Evolutionary conservation across 306 rosid genomes (phyloP).

Genomic region (apple (Malus domestica)): DNA sequence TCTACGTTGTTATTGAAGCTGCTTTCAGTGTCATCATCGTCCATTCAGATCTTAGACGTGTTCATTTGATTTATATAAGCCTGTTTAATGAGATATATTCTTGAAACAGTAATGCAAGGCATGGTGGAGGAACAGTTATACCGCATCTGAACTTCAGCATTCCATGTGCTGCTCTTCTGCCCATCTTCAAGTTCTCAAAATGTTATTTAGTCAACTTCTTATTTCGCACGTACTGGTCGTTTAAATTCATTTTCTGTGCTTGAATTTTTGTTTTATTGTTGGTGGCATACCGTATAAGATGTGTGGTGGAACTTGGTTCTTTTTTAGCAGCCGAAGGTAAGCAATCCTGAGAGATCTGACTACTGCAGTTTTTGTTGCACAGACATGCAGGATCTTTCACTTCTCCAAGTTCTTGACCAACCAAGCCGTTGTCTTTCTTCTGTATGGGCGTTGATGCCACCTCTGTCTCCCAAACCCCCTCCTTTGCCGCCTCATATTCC

Average conservation of each 20-base stretch:
- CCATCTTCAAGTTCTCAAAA: slow-evolving; percentile 60
- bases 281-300: not conserved
- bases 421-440: slow-evolving; percentile 58
- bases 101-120: no score
- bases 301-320: not conserved
- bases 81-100: no score
- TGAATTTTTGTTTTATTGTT: not conserved
- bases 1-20: not conserved
- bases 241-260: not conserved
- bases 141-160: slow-evolving; percentile 95
- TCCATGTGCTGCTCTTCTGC: slow-evolving; percentile 70
- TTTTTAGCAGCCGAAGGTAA: not conserved
- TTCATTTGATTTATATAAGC: not conserved
- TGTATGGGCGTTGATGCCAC: slow-evolving; percentile 82
- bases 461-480: slow-evolving; percentile 49
- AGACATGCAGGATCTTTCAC: slow-evolving; percentile 63
- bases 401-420: slow-evolving; percentile 56
- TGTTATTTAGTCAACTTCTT: slow-evolving; percentile 29
- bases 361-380: slow-evolving; percentile 14
- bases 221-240: not conserved
- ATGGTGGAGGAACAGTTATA: no score
- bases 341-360: slow-evolving; percentile 3
- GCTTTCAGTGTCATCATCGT: not conserved
- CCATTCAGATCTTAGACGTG: not conserved
- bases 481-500: slow-evolving; percentile 38